Evolutionary conservation across 73 alveolate genomes (phyloP).

Genomic region (Effrenium voratum): DNA sequence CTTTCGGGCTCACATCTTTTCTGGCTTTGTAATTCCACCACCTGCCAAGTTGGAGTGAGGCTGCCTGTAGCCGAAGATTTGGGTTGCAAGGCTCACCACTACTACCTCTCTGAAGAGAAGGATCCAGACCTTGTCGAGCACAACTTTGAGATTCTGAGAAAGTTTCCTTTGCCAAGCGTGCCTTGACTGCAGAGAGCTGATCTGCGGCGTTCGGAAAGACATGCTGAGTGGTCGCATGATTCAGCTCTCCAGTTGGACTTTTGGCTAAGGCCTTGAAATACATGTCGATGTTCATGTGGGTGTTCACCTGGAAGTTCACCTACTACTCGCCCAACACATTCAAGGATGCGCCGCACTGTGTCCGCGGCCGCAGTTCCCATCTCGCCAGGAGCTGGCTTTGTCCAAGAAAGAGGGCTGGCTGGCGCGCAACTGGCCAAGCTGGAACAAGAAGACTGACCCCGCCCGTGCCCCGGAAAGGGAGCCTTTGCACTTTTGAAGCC

Average conservation of each 20-base stretch:
- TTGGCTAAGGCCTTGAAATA: slow-evolving; percentile 36
- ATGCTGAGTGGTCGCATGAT: not conserved
- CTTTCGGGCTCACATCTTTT: not conserved
- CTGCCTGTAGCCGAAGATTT: too few species aligned
- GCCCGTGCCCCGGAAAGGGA: not conserved
- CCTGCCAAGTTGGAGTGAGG: not conserved
- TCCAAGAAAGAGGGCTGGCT: slow-evolving; percentile 71
- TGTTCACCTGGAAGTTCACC: slow-evolving; percentile 74
- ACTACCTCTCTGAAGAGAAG: slow-evolving; percentile 86
- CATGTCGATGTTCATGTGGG: slow-evolving; percentile 51
- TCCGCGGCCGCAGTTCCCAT: too few species aligned
- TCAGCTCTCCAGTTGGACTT: not conserved
- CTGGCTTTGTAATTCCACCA: not conserved
- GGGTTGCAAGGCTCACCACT: slow-evolving; percentile 85
- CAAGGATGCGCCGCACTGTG: slow-evolving; percentile 57
- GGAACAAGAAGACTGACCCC: slow-evolving; percentile 54
- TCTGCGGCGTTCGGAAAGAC: not conserved
- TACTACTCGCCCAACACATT: slow-evolving; percentile 81
- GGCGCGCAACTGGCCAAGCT: slow-evolving; percentile 56
- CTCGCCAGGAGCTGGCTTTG: not conserved
- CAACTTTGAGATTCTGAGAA: slow-evolving; percentile 58
- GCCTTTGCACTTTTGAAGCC: too few species aligned
- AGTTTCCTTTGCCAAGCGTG: slow-evolving; percentile 27
- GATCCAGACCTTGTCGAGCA: slow-evolving; percentile 88
- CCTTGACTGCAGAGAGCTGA: not conserved